Conservation (phyloP, 805 yeast genomes). For the Ogataea paraovalis region DNA sequence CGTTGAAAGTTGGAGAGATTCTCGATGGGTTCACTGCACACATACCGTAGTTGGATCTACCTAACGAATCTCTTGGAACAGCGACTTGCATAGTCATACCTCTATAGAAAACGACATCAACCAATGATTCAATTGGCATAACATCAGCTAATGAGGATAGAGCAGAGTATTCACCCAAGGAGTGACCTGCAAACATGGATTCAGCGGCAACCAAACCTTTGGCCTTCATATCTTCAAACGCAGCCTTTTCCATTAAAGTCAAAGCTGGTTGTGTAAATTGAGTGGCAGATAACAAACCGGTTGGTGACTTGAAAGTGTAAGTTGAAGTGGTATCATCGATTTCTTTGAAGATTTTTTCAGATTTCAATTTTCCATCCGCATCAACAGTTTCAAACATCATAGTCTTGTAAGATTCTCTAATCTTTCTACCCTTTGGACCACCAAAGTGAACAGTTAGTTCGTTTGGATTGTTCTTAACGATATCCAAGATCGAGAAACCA, state of each 20-base stretch:
- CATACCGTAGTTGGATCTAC: conserved; percentile 99
- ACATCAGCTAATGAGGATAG: conserved; percentile 95
- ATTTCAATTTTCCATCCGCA: conserved; percentile 73
- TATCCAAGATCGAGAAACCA: conserved; percentile 95
- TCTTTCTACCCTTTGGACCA: conserved; percentile 94
- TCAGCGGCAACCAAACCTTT: conserved; percentile 94
- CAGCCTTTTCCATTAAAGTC: conserved; percentile 98
- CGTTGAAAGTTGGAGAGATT: conserved; percentile 81
- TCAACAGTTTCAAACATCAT: conserved; percentile 97
- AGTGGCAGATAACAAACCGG: conserved; percentile 94
- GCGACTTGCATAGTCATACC: conserved; percentile 99
- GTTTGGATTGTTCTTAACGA: conserved; percentile 93
- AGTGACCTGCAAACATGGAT: conserved; percentile 97
- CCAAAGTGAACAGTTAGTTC: conserved; percentile 96
- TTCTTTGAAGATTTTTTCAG: conserved; percentile 94
- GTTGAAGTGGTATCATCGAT: conserved; percentile 79
- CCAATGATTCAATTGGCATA: conserved; percentile 96
- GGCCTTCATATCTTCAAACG: conserved; percentile 94
- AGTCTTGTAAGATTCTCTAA: conserved; percentile 88
- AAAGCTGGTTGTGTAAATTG: conserved; percentile 99
- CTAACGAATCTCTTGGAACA: conserved; percentile 92
- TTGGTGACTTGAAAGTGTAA: conserved; percentile 85
- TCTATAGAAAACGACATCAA: conserved; percentile 97
- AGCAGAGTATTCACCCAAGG: conserved; percentile 98
- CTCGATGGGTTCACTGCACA: conserved; percentile 97